Conservation (phyloP, 345 rosid species). For the Erucastrum elatum region DNA sequence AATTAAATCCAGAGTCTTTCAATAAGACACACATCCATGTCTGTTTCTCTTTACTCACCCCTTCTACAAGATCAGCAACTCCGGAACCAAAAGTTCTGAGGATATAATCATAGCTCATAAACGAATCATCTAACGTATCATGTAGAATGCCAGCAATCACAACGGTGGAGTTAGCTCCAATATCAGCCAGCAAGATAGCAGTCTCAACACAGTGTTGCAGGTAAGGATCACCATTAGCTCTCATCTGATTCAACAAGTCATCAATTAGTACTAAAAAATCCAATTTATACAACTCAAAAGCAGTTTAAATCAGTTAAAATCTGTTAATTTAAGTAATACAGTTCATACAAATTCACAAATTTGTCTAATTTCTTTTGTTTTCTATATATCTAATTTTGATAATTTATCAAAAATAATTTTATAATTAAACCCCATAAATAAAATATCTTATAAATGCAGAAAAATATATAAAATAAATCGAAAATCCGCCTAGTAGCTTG, state of each 20-base stretch:
- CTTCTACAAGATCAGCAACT: constrained; percentile 89
- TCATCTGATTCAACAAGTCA: constrained; percentile 55
- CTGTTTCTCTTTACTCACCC: constrained; percentile 57
- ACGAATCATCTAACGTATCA: constrained; percentile 89
- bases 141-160: constrained; percentile 95
- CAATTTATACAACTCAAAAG: too few species aligned
- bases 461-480: too few species aligned
- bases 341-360: too few species aligned
- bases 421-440: too few species aligned
- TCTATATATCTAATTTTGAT: too few species aligned
- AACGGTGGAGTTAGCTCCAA: constrained; percentile 81
- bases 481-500: background rate
- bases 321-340: too few species aligned
- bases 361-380: too few species aligned
- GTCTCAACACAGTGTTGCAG: constrained; percentile 97
- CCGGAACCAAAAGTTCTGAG: constrained; percentile 77
- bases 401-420: too few species aligned
- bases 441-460: too few species aligned
- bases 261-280: constrained; percentile 20
- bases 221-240: constrained; percentile 95
- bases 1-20: background rate
- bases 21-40: background rate
- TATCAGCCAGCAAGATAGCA: constrained; percentile 75
- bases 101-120: constrained; percentile 66
- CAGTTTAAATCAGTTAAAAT: too few species aligned